Conservation (phyloP, 179 eudicot species). For the Actinidia arguta region DNA sequence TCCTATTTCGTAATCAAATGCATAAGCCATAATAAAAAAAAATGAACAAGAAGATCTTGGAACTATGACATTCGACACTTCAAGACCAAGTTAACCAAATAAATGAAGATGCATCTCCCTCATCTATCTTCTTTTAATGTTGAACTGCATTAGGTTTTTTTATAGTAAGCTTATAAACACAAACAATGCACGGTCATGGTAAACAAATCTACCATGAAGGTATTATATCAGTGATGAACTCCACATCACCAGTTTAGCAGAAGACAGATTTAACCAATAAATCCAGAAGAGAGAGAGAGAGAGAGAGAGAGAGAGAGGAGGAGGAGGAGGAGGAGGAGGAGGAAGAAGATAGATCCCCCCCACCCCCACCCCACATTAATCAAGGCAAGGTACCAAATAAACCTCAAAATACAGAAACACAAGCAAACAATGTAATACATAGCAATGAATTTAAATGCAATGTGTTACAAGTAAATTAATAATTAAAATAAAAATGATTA, state of each 20-base stretch:
- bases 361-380: too few species aligned
- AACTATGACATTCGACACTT: not conserved
- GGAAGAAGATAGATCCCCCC: too few species aligned
- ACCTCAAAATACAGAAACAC: not conserved
- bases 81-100: not conserved
- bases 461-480: not conserved
- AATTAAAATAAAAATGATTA: not conserved
- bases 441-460: not conserved
- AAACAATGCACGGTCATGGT: not conserved
- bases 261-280: not conserved
- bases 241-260: not conserved
- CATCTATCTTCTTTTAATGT: not conserved
- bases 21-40: not conserved
- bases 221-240: not conserved
- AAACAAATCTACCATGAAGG: too few species aligned
- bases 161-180: not conserved
- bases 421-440: not conserved
- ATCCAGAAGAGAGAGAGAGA: not conserved
- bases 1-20: not conserved
- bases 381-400: not conserved
- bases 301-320: too few species aligned
- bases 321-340: too few species aligned
- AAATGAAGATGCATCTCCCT: conserved; percentile 12
- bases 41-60: not conserved
- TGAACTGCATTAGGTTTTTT: not conserved